Conservation (phyloP, 495 filamentous ascomycete genomes). For the Margaritispora aquatica region DNA sequence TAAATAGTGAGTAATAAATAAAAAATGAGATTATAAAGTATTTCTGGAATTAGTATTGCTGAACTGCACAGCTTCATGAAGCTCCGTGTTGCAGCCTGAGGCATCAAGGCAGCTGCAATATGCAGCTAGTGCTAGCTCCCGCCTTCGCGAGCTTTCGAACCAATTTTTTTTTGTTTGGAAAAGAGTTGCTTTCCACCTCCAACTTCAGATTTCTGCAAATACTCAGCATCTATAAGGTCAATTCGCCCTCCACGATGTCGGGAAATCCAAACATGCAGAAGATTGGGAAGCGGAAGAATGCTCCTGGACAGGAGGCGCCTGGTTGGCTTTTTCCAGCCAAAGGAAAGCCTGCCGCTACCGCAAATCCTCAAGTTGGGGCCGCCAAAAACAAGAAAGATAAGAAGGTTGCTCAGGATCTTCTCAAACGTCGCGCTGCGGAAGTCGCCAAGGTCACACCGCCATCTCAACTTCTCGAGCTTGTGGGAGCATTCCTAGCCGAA, state of each 20-base stretch:
- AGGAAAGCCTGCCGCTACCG: slow-evolving; percentile 3
- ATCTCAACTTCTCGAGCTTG: slow-evolving; percentile 54
- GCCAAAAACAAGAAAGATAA: slow-evolving; percentile 16
- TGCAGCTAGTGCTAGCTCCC: background rate
- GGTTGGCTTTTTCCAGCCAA: slow-evolving; percentile 22
- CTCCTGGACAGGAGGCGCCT: slow-evolving; percentile 15
- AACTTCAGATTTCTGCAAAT: background rate
- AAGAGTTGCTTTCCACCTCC: background rate
- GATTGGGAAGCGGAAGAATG: slow-evolving; percentile 21
- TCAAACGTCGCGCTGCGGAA: slow-evolving; percentile 17
- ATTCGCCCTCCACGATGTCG: slow-evolving; percentile 13
- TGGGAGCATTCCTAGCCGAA: slow-evolving; percentile 59
- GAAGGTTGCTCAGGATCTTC: slow-evolving; percentile 18
- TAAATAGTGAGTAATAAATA: too few relatives aligned
- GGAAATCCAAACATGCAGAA: slow-evolving; percentile 24
- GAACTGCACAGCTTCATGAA: too few relatives aligned
- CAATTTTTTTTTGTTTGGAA: background rate
- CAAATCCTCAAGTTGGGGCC: slow-evolving; percentile 2
- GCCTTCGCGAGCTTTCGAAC: background rate
- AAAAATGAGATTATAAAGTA: too few relatives aligned
- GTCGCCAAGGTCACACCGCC: slow-evolving; percentile 34
- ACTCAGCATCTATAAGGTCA: background rate
- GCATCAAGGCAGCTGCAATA: background rate
- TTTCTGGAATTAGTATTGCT: too few relatives aligned
- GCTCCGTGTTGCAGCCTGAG: too few relatives aligned